Base-by-base conservation (phyloP, 2,329 filamentous ascomycete species). In the Fusarium sambucinum region DNA sequence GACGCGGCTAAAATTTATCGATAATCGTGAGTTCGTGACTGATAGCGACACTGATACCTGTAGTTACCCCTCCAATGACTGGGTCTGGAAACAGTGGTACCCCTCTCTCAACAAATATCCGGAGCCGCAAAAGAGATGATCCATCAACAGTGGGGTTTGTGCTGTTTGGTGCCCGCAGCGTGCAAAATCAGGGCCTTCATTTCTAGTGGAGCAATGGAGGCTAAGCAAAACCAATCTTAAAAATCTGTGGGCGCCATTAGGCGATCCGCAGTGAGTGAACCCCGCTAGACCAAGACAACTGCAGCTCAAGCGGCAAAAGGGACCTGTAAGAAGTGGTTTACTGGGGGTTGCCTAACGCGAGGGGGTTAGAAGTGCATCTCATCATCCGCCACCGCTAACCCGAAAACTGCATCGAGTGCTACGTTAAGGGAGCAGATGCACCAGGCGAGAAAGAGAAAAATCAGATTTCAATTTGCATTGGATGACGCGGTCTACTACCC, bases 341-440 rank as follows among this genome's bases (percentile, higher is more conserved):
- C 47, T 51, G 33, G 47, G 23, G 25, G 13, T 19, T 9, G 16
- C 16, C 47, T 51, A 51, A 51, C 47, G 32, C 47, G 2, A 51
- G 30, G 9, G 13, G n/a, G 47, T 21, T 51, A 51, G 47, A 9
- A 27, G 7, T 29, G 47, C 33, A 51, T 25, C 47, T 37, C 33
- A 51, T 40, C 33, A 38, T 51, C 47, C 47, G 47, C 47, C 47
- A 51, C 47, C 47, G 47, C 47, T 51, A 51, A 19, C 14, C 47
- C 47, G 14, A 14, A 51, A 38, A n/a, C 47, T 33, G 25, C 47
- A 13, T 25, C 7, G 23, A 40, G 7, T 51, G 47, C 47, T 38
- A 51, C 47, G n/a, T 33, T 51, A 51, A 51, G 47, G 47, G 47
- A 51, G 46, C 30, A 35, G 46, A 16, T 35, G 30, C 46, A 25